These are phyloP conservation scores for Tetrahymena thermophila DNA, from an alignment of 73 alveolate genomes.

Conservation along the genomic window DNA sequence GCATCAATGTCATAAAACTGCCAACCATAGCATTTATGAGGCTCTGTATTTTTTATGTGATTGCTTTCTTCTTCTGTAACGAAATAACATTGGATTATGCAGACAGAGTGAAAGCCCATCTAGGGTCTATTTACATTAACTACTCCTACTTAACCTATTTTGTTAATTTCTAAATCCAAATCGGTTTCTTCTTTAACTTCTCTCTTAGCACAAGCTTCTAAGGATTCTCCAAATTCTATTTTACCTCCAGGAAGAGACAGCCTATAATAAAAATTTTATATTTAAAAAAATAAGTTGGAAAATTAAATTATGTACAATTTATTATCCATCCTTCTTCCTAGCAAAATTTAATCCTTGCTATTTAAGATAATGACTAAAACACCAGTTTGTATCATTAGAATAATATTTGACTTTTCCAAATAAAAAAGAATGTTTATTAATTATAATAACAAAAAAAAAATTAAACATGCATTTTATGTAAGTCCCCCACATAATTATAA, in stretches of 20 bases:
- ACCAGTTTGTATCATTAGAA: not conserved
- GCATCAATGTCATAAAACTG: not conserved
- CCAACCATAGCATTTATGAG: not conserved
- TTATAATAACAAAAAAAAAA: too few relatives aligned
- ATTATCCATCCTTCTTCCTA: not conserved
- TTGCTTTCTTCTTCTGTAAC: not conserved
- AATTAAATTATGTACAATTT: not conserved
- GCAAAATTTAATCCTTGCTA: not conserved
- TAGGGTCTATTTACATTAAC: not conserved
- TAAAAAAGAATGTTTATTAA: too few relatives aligned
- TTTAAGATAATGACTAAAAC: not conserved
- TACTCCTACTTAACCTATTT: not conserved
- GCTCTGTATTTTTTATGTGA: not conserved
- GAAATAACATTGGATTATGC: not conserved
- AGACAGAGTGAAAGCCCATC: not conserved
- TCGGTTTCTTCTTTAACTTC: constrained; percentile 77
- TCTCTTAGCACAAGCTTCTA: constrained; percentile 60
- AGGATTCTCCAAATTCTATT: constrained; percentile 65
- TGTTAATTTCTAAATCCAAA: not conserved
- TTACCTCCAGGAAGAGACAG: constrained; percentile 71
- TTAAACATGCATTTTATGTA: not conserved
- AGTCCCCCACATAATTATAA: not conserved
- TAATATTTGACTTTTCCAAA: not conserved
- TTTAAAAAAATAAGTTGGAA: not conserved
- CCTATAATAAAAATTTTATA: not conserved